phyloP scores from a whole-genome alignment of 192 early-diverging fungal genomes.

The Linnemannia exigua region DNA sequence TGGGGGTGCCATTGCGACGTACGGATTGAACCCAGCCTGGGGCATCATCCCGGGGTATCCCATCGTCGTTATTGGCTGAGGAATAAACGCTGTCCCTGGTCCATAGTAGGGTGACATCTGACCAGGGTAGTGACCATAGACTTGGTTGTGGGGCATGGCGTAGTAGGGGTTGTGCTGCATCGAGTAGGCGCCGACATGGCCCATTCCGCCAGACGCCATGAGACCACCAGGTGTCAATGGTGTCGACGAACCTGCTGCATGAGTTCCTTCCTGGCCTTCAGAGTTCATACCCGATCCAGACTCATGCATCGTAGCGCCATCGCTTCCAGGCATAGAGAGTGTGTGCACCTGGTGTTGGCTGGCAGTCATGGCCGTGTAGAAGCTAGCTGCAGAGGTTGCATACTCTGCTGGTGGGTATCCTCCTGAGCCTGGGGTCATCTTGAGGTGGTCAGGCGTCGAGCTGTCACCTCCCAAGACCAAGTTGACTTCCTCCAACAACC shows the following conservation, averaged over 20 bases:
- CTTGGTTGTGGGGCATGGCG: slow-evolving; percentile 41
- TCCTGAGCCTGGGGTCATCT: slow-evolving; percentile 16
- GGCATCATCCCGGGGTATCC: slow-evolving; percentile 48
- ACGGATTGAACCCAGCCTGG: slow-evolving; percentile 45
- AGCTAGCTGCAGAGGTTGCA: slow-evolving; percentile 15
- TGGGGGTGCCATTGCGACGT: slow-evolving; percentile 39
- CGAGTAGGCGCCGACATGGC: slow-evolving; percentile 17
- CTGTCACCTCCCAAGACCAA: slow-evolving; percentile 39
- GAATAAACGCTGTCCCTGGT: slow-evolving; percentile 31
- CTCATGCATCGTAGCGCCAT: slow-evolving; percentile 8
- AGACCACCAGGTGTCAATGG: slow-evolving; percentile 16
- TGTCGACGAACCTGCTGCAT: background rate
- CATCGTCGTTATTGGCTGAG: slow-evolving; percentile 37
- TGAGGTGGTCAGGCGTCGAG: slow-evolving; percentile 20
- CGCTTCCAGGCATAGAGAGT: slow-evolving; percentile 7
- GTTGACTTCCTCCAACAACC: slow-evolving; percentile 83
- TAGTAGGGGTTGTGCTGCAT: slow-evolving; percentile 45
- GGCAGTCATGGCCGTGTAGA: slow-evolving; percentile 31
- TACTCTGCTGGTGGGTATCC: slow-evolving; percentile 34
- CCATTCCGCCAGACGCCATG: slow-evolving; percentile 21
- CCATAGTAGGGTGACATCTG: slow-evolving; percentile 53
- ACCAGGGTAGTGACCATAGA: slow-evolving; percentile 51
- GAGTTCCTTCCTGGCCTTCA: slow-evolving; percentile 31
- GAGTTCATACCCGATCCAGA: slow-evolving; percentile 11
- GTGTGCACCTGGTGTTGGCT: slow-evolving; percentile 29